Base-by-base conservation (phyloP, 805 yeast genomes). In the Kodamaea lidongshanica region DNA sequence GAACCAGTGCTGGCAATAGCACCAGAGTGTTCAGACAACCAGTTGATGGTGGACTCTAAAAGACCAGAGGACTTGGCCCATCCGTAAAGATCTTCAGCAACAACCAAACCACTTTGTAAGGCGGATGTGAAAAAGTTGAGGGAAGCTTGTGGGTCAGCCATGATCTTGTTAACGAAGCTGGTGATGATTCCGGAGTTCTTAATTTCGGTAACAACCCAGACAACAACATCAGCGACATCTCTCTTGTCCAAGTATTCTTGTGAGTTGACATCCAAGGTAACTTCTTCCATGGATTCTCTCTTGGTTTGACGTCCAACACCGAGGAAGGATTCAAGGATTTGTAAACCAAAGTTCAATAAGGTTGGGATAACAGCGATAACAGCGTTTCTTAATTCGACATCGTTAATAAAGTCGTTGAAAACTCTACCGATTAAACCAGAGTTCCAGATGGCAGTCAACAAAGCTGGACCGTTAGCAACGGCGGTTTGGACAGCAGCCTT, bases 11-110 rank as follows among this genome's bases (percentile, higher is more conserved):
- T 34, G 25, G 61, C 39, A 32, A 41, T 25, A 28, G 40, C 41
- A 27, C 57, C 56, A 16, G 61, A 35, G 52, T 58, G 48, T 19
- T 34, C 16, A 20, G 57, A 56, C 25, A 58, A 32, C 46, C 42
- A 55, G 19, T 33, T 23, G 25, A 61, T 39, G 29, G 49, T 55
- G 4, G 44, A 23, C 31, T 40, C 37, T 42, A 61, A 52, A 16
- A 62, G 21, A 37, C 68, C 68, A 9, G 54, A 47, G 12, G 42
- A 33, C 46, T 61, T 56, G 36, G 65, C 56, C 65, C 65, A 63
- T 23, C 22, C 19, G 51, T 45, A 58, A 21, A 61, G 34, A 27
- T 62, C 66, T 48, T 54, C 55, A 27, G 40, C 54, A 19, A 53
- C 37, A 23, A 54, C 58, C 27, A 53, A 28, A 27, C 65, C 68